These are phyloP conservation scores for Boletus sp. DNA, from an alignment of 1,284 basidiomycete genomes.

Conservation along the genomic window DNA sequence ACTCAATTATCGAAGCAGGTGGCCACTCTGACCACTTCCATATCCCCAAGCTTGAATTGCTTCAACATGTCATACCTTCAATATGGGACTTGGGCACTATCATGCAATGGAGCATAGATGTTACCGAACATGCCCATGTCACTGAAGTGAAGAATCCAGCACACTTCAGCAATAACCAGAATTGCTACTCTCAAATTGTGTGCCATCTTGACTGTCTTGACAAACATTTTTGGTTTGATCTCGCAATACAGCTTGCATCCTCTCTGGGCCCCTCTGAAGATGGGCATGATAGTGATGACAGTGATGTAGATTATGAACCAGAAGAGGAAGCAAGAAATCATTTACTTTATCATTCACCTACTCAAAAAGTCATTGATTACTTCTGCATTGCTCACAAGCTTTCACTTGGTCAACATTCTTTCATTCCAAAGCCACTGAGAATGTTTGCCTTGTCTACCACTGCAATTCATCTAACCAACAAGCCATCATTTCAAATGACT, in stretches of 20 bases:
- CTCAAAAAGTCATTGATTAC: background rate
- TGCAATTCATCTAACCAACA: background rate
- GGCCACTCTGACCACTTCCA: background rate
- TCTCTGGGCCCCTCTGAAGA: background rate
- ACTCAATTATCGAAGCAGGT: background rate
- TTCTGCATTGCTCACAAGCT: background rate
- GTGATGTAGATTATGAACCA: background rate
- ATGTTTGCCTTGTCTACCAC: background rate
- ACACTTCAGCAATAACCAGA: background rate
- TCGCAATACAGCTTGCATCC: background rate
- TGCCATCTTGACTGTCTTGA: background rate
- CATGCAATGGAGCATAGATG: background rate
- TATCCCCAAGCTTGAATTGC: background rate
- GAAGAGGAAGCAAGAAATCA: background rate
- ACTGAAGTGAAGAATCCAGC: background rate
- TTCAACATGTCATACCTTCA: background rate
- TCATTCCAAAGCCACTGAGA: background rate
- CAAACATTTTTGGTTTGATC: background rate
- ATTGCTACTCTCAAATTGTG: background rate
- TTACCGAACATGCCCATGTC: background rate
- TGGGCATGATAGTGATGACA: background rate
- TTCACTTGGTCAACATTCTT: background rate
- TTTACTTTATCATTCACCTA: background rate
- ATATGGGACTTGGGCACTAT: background rate
- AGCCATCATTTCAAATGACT: background rate